A percentile compares a stretch with the other conserved stretches of the same genome.
phyloP scores from a whole-genome alignment of 2,329 filamentous ascomycete genomes.

The Epicoccum sorghinum region DNA sequence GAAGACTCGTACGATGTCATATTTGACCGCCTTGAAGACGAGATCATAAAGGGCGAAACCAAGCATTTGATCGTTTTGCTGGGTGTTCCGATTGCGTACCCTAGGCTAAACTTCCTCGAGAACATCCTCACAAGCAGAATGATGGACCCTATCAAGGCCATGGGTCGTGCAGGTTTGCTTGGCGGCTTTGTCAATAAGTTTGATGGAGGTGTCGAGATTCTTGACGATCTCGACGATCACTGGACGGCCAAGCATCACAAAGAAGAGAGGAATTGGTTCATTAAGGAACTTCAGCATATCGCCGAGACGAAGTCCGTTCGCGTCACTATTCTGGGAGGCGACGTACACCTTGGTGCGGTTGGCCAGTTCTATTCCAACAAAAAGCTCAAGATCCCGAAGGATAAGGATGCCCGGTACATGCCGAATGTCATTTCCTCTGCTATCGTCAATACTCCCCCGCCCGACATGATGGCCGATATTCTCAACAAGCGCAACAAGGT shows the following conservation, averaged over 20 bases:
- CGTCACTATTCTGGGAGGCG: conserved; percentile 89
- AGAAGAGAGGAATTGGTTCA: conserved; percentile 80
- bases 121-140: conserved; percentile 78
- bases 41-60: conserved; percentile 82
- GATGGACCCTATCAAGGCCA: conserved; percentile 87
- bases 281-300: conserved; percentile 91
- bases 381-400: conserved; percentile 74
- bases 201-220: conserved; percentile 87
- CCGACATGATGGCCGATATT: conserved; percentile 85
- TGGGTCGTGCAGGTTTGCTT: conserved; percentile 81
- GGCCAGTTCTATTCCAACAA: conserved; percentile 96
- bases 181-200: conserved; percentile 84
- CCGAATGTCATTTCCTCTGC: conserved; percentile 93
- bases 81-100: conserved; percentile 67
- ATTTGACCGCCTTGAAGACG: conserved; percentile 81
- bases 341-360: conserved; percentile 89
- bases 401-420: conserved; percentile 95
- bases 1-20: conserved; percentile 84
- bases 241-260: conserved; percentile 98
- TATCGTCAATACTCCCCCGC: conserved; percentile 90
- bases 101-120: conserved; percentile 62
- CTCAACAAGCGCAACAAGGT: conserved; percentile 90
- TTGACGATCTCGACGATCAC: conserved; percentile 93
- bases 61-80: conserved; percentile 89
- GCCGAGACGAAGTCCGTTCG: conserved; percentile 91